These are phyloP conservation scores for Juglanconis juglandina DNA, from an alignment of 2,329 filamentous ascomycete genomes.

Conservation along the genomic window DNA sequence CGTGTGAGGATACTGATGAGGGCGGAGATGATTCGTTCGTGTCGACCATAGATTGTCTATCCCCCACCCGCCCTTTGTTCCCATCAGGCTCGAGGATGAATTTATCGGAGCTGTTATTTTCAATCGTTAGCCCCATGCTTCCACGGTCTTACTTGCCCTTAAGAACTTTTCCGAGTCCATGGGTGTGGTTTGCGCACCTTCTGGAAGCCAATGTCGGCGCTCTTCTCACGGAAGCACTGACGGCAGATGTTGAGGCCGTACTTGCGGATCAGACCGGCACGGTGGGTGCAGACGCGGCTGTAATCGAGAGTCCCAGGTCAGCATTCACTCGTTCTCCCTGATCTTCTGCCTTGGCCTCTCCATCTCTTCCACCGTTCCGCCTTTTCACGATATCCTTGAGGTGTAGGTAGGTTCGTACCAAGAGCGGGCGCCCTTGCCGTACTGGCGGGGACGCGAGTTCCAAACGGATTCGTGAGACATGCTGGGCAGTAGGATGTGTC, in stretches of 20 bases:
- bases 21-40: slow-evolving; percentile 7
- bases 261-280: slow-evolving; percentile 99
- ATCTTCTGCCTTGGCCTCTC: slow-evolving; percentile 17
- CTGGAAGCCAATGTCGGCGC: slow-evolving; percentile 69
- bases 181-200: slow-evolving; percentile 49
- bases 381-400: slow-evolving; percentile 1
- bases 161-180: neutral
- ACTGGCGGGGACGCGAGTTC: slow-evolving; percentile 96
- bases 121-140: neutral
- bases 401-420: slow-evolving; percentile 65
- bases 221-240: slow-evolving; percentile 76
- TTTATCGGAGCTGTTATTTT: slow-evolving; percentile 17
- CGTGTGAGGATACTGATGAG: slow-evolving; percentile 13
- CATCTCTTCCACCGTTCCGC: neutral
- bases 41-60: slow-evolving; percentile 13
- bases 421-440: slow-evolving; percentile 91
- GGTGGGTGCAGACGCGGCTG: slow-evolving; percentile 78
- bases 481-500: slow-evolving; percentile 34
- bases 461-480: slow-evolving; percentile 90
- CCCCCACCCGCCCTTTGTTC: slow-evolving; percentile 3
- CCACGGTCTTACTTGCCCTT: neutral
- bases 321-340: slow-evolving; percentile 20
- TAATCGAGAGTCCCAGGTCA: slow-evolving; percentile 22
- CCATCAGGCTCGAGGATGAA: slow-evolving; percentile 5
- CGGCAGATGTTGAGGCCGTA: slow-evolving; percentile 91